phyloP scores from a whole-genome alignment of 768 basidiomycete genomes.

The Naganishia antarctica region DNA sequence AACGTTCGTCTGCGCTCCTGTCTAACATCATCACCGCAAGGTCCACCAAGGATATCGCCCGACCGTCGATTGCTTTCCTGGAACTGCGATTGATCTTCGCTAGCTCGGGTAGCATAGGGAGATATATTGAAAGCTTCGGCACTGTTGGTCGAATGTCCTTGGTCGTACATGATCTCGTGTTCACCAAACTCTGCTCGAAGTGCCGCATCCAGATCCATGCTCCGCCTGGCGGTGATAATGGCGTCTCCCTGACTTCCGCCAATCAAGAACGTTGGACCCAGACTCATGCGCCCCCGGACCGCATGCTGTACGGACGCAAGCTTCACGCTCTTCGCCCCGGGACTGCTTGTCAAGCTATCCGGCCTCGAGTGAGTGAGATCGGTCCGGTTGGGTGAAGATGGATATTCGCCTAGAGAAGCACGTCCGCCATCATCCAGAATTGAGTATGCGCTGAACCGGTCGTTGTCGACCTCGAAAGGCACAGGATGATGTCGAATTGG shows the following conservation, averaged over 20 bases:
- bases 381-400: neutral
- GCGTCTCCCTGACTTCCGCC: slow-evolving; percentile 27
- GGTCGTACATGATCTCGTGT: neutral
- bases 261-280: slow-evolving; percentile 20
- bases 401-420: neutral
- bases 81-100: slow-evolving; percentile 7
- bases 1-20: slow-evolving; percentile 22
- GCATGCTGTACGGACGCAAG: slow-evolving; percentile 23
- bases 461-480: neutral
- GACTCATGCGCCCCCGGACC: slow-evolving; percentile 23
- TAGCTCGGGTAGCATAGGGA: neutral
- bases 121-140: neutral
- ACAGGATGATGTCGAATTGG: too few species aligned
- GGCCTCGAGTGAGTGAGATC: neutral
- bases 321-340: slow-evolving; percentile 25
- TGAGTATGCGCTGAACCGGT: slow-evolving; percentile 1
- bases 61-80: neutral
- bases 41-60: neutral
- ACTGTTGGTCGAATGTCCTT: neutral
- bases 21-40: neutral
- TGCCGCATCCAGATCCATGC: slow-evolving; percentile 4
- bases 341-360: slow-evolving; percentile 19
- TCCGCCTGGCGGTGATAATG: slow-evolving; percentile 18
- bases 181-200: slow-evolving; percentile 4
- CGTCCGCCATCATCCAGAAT: neutral